phyloP scores from a whole-genome alignment of 2,329 filamentous ascomycete species.

The Leptosphaerulina australis region DNA sequence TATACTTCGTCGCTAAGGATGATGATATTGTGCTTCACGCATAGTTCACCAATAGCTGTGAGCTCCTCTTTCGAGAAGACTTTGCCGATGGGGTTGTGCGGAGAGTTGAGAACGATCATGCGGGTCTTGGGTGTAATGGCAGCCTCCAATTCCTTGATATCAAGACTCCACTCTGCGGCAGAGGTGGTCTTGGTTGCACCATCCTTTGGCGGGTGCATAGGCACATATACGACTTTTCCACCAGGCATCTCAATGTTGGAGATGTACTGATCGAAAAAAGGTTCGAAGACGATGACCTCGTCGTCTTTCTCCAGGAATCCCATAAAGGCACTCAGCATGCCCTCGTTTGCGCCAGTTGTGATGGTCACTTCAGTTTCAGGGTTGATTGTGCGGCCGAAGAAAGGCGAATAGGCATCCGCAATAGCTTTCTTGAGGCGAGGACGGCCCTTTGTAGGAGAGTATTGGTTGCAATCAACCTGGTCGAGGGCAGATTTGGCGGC shows the following conservation, averaged over 20 bases:
- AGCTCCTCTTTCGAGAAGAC: conserved; percentile 87
- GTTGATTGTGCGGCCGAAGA: conserved; percentile 81
- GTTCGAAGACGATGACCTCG: conserved; percentile 97
- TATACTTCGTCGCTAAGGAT: conserved; percentile 79
- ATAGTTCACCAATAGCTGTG: conserved; percentile 81
- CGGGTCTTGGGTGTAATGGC: conserved; percentile 86
- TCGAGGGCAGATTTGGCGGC: conserved; percentile 90
- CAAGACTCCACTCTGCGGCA: conserved; percentile 84
- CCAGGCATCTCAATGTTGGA: conserved; percentile 99
- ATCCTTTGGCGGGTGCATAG: conserved; percentile 84
- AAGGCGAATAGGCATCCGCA: conserved; percentile 87
- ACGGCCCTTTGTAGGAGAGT: conserved; percentile 92
- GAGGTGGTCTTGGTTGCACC: conserved; percentile 81
- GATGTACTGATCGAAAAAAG: conserved; percentile 99
- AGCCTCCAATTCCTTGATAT: conserved; percentile 80
- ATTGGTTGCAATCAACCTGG: conserved; percentile 96
- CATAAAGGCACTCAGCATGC: conserved; percentile 97
- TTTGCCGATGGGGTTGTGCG: conserved; percentile 96
- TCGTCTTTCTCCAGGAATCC: conserved; percentile 92
- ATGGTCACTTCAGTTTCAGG: conserved; percentile 93
- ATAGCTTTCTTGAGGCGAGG: conserved; percentile 92
- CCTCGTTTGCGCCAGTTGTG: conserved; percentile 89
- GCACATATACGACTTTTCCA: conserved; percentile 92
- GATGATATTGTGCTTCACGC: conserved; percentile 90
- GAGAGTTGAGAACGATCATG: conserved; percentile 92